These are phyloP conservation scores for Colletotrichum sojae DNA, from an alignment of 2,329 filamentous ascomycete genomes.

Conservation along the genomic window DNA sequence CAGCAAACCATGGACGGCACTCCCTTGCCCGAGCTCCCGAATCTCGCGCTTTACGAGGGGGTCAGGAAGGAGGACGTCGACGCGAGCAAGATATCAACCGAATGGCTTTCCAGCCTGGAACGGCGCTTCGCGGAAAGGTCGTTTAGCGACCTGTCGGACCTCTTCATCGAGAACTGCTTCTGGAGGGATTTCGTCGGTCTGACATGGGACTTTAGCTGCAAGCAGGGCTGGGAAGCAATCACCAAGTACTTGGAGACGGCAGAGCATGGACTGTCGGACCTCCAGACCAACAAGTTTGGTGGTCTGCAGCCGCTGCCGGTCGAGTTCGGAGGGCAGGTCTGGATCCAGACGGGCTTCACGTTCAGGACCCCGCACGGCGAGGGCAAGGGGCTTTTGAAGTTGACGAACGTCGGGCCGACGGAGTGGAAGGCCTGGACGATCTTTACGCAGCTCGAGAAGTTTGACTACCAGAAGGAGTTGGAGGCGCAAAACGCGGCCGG, in stretches of 20 bases:
- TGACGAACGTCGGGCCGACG: constrained; percentile 34
- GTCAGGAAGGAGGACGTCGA: constrained; percentile 17
- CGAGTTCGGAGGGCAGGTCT: constrained; percentile 38
- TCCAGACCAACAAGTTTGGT: constrained; percentile 28
- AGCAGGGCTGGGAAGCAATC: constrained; percentile 42
- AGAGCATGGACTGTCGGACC: constrained; percentile 14
- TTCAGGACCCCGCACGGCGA: constrained; percentile 42
- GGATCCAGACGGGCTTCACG: constrained; percentile 42
- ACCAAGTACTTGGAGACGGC: constrained; percentile 32
- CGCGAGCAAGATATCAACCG: constrained; percentile 1
- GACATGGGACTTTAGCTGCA: constrained; percentile 48
- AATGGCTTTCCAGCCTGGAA: constrained; percentile 26
- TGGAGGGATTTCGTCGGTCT: constrained; percentile 48
- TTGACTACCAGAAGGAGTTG: constrained; percentile 42
- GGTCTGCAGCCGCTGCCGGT: constrained; percentile 38
- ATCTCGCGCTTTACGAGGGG: constrained; percentile 9
- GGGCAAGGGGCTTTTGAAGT: constrained; percentile 43
- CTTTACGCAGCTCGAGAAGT: constrained; percentile 45
- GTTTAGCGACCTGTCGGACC: constrained; percentile 28
- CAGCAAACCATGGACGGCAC: constrained; percentile 22
- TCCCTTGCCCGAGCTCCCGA: constrained; percentile 5
- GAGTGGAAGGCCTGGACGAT: constrained; percentile 47
- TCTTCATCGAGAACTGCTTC: constrained; percentile 47
- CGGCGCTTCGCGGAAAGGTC: constrained; percentile 16
- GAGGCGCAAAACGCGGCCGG: constrained; percentile 1